Conservation (phyloP, 345 rosid genomes). For the Fremontodendron californicum region DNA sequence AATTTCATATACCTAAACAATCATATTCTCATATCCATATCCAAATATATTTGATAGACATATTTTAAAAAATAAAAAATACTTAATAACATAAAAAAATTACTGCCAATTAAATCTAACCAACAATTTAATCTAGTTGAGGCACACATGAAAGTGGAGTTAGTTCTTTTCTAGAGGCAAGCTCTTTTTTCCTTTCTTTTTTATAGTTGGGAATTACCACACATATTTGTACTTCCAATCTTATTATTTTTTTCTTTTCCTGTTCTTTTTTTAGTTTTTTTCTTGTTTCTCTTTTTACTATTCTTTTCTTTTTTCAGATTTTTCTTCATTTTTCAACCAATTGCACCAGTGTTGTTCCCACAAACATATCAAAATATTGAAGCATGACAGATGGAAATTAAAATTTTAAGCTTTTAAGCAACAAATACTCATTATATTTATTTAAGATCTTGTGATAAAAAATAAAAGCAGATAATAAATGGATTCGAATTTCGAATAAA, state of each 20-base stretch:
- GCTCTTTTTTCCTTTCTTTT: too few species aligned
- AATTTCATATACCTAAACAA: too few species aligned
- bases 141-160: not conserved
- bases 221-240: not conserved
- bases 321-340: not conserved
- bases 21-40: too few species aligned
- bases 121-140: not conserved
- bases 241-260: not conserved
- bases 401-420: not conserved
- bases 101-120: not conserved
- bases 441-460: too few species aligned
- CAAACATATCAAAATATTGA: not conserved
- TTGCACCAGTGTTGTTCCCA: not conserved
- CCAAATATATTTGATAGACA: too few species aligned
- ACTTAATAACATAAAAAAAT: not conserved
- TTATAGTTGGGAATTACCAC: too few species aligned
- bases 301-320: not conserved
- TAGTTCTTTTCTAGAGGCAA: not conserved
- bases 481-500: too few species aligned
- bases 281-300: not conserved
- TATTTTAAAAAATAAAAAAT: too few species aligned
- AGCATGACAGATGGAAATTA: not conserved
- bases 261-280: not conserved
- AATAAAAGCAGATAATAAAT: too few species aligned
- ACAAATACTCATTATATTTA: too few species aligned